Evolutionary conservation across 2,329 filamentous ascomycete species (phyloP).

Genomic region (Fusarium sp.): DNA sequence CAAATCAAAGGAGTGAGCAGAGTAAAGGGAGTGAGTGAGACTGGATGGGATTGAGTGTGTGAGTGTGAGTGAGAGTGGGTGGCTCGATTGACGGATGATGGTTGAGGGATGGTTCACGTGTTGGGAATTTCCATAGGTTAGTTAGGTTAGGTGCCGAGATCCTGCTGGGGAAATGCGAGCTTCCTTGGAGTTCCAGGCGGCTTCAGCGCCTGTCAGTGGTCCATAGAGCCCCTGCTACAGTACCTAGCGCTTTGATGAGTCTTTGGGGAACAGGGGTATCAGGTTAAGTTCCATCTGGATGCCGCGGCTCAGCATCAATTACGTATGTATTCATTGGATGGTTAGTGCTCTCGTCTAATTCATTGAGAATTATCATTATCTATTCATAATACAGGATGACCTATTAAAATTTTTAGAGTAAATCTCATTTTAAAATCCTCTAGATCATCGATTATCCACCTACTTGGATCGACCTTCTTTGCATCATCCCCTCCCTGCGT

Average conservation of each 20-base stretch:
- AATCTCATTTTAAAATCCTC: neutral
- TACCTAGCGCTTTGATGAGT: slow-evolving; percentile 3
- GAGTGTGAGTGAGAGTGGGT: slow-evolving; percentile 21
- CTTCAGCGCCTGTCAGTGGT: slow-evolving; percentile 10
- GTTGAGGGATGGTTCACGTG: slow-evolving; percentile 51
- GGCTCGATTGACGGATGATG: slow-evolving; percentile 46
- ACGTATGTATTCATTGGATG: neutral
- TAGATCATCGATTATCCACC: neutral
- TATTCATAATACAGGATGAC: neutral
- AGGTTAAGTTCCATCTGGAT: slow-evolving; percentile 6
- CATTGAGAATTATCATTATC: slow-evolving; percentile 16
- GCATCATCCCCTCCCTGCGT: slow-evolving; percentile 3
- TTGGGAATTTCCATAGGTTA: slow-evolving; percentile 37
- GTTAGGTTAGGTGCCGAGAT: slow-evolving; percentile 42
- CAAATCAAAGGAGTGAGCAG: slow-evolving; percentile 13
- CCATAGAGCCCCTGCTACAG: slow-evolving; percentile 13
- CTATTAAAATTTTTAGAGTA: neutral
- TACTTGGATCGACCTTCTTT: neutral
- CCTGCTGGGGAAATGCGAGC: slow-evolving; percentile 31
- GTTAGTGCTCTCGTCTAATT: slow-evolving; percentile 5
- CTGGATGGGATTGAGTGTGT: slow-evolving; percentile 33
- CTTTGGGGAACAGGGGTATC: slow-evolving; percentile 9
- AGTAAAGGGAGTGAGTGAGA: slow-evolving; percentile 28
- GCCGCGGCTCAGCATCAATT: slow-evolving; percentile 33
- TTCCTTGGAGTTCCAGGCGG: slow-evolving; percentile 25